Conservation (phyloP, 2,329 filamentous ascomycete species). For the Colletotrichum sp. region DNA sequence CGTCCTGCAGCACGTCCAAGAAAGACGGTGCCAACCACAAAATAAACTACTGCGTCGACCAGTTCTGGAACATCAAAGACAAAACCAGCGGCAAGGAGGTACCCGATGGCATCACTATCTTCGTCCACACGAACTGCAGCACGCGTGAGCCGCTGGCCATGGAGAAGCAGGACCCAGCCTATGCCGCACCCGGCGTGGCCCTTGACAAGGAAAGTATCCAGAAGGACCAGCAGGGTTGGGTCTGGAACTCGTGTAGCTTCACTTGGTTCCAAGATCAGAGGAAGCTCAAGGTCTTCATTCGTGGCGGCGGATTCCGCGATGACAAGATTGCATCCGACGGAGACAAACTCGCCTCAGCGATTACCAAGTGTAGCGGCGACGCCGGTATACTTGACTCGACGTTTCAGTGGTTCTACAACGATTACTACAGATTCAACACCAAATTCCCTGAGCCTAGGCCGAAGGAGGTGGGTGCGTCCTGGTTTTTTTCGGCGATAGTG, state of each 20-base stretch:
- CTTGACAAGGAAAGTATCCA: neutral
- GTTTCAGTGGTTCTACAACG: neutral
- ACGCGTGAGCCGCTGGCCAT: conserved; percentile 22
- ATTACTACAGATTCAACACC: neutral
- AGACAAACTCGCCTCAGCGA: neutral
- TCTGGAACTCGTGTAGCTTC: neutral
- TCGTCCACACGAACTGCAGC: conserved; percentile 23
- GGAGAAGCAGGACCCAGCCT: conserved; percentile 19
- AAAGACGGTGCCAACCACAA: neutral
- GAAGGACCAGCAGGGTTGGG: conserved; percentile 2
- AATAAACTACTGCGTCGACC: neutral
- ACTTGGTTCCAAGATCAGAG: neutral
- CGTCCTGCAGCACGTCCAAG: neutral
- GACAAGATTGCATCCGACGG: neutral
- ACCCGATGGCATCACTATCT: conserved; percentile 13
- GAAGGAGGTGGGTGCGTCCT: neutral
- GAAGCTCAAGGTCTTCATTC: neutral
- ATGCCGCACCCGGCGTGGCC: conserved; percentile 18
- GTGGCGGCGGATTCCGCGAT: neutral
- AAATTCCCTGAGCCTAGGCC: neutral
- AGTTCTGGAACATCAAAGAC: neutral
- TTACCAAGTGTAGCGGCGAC: neutral
- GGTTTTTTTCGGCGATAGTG: neutral
- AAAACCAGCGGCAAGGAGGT: neutral
- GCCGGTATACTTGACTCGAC: neutral